phyloP scores from a whole-genome alignment of 2,329 filamentous ascomycete species.

The Metarhizium anisopliae region DNA sequence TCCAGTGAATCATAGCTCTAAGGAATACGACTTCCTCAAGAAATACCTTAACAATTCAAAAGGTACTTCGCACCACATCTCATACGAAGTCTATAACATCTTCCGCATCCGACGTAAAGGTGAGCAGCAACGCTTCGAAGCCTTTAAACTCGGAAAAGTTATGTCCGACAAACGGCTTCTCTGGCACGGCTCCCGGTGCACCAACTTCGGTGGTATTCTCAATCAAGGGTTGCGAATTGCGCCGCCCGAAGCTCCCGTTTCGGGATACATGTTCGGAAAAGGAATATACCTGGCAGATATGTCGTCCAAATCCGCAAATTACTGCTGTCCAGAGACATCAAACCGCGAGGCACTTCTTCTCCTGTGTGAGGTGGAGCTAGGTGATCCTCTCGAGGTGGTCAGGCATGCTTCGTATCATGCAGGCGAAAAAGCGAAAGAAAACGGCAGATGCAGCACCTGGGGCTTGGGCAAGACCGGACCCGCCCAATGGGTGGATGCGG shows the following conservation, averaged over 20 bases:
- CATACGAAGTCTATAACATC: conserved; percentile 60
- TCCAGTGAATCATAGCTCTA: conserved; percentile 45
- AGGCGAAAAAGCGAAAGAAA: conserved; percentile 48
- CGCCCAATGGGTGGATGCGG: conserved; percentile 66
- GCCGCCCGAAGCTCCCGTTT: conserved; percentile 70
- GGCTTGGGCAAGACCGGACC: conserved; percentile 60
- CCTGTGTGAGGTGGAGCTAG: conserved; percentile 74
- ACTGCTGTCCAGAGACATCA: conserved; percentile 55
- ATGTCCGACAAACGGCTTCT: conserved; percentile 67
- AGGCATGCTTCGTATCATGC: conserved; percentile 50
- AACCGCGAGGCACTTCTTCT: conserved; percentile 65
- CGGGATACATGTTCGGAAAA: conserved; percentile 84
- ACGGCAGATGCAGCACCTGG: conserved; percentile 58
- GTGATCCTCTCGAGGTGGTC: conserved; percentile 62
- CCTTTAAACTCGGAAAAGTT: conserved; percentile 41
- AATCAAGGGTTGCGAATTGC: conserved; percentile 85
- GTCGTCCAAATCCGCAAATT: conserved; percentile 72
- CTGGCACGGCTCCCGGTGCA: conserved; percentile 79
- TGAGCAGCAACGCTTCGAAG: conserved; percentile 60
- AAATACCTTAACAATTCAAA: conserved; percentile 60
- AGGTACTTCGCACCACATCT: conserved; percentile 55
- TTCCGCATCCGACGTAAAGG: conserved; percentile 74
- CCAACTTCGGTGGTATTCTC: conserved; percentile 81
- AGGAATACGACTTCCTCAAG: conserved; percentile 57
- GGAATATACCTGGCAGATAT: conserved; percentile 84